Percentiles rank a stretch among this genome's conserved stretches.
Conservation (phyloP, 2,329 filamentous ascomycete species). For the Monilinia laxa region DNA sequence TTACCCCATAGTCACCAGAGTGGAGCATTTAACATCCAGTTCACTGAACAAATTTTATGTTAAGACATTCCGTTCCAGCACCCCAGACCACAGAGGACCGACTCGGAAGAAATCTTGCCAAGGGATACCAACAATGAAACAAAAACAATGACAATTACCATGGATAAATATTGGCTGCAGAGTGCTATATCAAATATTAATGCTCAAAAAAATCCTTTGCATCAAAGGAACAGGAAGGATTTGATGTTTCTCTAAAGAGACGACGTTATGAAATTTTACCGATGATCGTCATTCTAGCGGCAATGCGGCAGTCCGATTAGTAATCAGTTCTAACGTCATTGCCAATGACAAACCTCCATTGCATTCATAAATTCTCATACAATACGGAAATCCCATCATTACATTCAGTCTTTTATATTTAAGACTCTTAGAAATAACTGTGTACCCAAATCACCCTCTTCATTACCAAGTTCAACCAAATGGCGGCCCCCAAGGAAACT, state of each 20-base stretch:
- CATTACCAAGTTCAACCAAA: background rate
- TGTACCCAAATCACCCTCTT: background rate
- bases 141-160: background rate
- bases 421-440: background rate
- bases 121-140: background rate
- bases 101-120: background rate
- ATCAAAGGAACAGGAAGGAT: background rate
- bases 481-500: constrained; percentile 15
- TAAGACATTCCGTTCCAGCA: background rate
- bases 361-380: background rate
- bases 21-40: background rate
- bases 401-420: background rate
- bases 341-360: background rate
- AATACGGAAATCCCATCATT: background rate
- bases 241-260: background rate
- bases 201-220: background rate
- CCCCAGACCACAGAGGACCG: background rate
- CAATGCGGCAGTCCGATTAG: background rate
- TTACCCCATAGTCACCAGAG: background rate
- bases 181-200: background rate
- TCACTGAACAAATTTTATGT: background rate
- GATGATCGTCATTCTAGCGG: background rate
- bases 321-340: background rate
- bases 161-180: background rate
- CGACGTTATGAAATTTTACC: background rate